Evolutionary conservation across 768 basidiomycete genomes (phyloP).

Genomic region (Mycena floridula): DNA sequence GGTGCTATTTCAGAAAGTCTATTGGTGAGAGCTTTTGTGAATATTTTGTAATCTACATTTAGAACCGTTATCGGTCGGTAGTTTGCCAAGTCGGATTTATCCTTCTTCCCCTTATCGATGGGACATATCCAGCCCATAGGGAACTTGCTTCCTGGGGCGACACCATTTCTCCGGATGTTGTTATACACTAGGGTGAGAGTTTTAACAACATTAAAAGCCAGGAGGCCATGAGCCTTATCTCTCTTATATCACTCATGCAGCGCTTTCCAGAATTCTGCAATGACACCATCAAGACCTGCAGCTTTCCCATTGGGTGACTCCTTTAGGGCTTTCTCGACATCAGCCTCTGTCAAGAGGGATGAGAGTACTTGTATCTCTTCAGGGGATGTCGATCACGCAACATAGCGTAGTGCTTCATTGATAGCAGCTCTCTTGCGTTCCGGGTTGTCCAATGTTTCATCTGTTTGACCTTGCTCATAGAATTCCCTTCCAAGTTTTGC

Average conservation of each 20-base stretch:
- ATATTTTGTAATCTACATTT: constrained; percentile 30
- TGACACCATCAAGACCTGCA: constrained; percentile 5
- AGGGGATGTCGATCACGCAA: too few species aligned
- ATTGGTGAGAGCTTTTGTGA: constrained; percentile 20
- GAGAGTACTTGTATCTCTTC: too few species aligned
- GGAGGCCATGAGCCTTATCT: not conserved
- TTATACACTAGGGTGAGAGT: not conserved
- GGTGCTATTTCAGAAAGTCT: constrained; percentile 11
- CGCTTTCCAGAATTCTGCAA: constrained; percentile 7
- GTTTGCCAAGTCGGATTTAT: constrained; percentile 21
- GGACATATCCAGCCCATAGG: constrained; percentile 30
- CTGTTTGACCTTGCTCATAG: too few species aligned
- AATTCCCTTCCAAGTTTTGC: too few species aligned
- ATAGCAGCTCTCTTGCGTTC: too few species aligned
- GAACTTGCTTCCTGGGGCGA: constrained; percentile 11
- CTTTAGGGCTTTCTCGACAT: too few species aligned
- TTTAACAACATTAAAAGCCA: constrained; percentile 3
- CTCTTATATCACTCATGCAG: not conserved
- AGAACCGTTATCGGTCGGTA: constrained; percentile 32
- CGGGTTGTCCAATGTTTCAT: too few species aligned
- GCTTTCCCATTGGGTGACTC: too few species aligned
- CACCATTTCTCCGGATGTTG: constrained; percentile 22
- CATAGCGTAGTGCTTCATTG: too few species aligned
- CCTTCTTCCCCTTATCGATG: constrained; percentile 36
- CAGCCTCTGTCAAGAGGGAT: too few species aligned